These are phyloP conservation scores for Linum tenue DNA, from an alignment of 345 rosid species.

Conservation along the genomic window DNA sequence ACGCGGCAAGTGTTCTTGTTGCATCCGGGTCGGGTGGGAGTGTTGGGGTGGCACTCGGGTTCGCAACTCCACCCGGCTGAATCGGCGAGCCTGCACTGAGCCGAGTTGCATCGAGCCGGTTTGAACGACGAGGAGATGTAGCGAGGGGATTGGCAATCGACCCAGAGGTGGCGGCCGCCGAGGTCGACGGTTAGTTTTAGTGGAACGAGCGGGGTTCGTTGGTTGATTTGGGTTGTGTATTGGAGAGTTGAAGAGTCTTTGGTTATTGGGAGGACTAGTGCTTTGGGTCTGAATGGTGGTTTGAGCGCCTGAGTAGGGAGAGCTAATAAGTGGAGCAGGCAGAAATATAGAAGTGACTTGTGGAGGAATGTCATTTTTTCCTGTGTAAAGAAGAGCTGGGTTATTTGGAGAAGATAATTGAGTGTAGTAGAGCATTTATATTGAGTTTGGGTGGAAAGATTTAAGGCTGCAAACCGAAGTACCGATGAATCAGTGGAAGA, in stretches of 20 bases:
- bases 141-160: conserved; percentile 5
- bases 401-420: too few relatives aligned
- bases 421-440: too few relatives aligned
- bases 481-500: too few relatives aligned
- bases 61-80: conserved; percentile 1
- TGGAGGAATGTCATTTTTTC: too few relatives aligned
- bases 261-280: conserved; percentile 15
- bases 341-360: too few relatives aligned
- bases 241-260: conserved; percentile 12
- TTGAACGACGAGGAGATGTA: conserved; percentile 11
- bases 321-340: too few relatives aligned
- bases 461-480: too few relatives aligned
- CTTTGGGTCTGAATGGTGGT: conserved; percentile 15
- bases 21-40: conserved; percentile 10
- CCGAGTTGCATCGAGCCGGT: conserved; percentile 14
- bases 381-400: too few relatives aligned
- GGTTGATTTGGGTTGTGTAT: conserved; percentile 13
- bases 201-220: conserved; percentile 18
- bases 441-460: too few relatives aligned
- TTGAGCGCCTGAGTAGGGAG: background rate
- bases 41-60: background rate
- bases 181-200: conserved; percentile 13
- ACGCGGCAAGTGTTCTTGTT: conserved; percentile 11
- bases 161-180: conserved; percentile 16
- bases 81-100: conserved; percentile 14